Conservation (phyloP, 2,329 filamentous ascomycete genomes). For the Fonsecaea multimorphosa region DNA sequence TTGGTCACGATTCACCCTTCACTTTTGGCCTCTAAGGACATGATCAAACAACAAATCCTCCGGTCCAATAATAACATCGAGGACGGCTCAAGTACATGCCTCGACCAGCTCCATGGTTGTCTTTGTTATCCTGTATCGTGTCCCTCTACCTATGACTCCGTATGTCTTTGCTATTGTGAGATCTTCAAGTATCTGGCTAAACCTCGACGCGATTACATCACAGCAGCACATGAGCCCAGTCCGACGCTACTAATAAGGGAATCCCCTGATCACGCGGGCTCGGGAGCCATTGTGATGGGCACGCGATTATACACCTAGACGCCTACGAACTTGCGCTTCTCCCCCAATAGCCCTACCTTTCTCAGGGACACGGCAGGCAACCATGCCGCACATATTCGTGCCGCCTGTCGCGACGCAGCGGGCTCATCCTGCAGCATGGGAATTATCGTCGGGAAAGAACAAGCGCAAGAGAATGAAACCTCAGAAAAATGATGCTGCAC, state of each 20-base stretch:
- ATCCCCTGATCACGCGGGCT: background rate
- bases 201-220: background rate
- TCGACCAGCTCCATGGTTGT: background rate
- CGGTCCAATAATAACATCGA: conserved; percentile 5
- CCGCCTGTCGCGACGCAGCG: conserved; percentile 11
- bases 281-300: background rate
- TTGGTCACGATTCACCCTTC: conserved; percentile 1
- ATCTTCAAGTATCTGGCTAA: background rate
- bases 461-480: conserved; percentile 45
- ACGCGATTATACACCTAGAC: background rate
- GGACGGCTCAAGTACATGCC: background rate
- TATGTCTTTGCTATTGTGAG: background rate
- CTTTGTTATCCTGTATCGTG: background rate
- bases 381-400: conserved; percentile 17
- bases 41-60: conserved; percentile 9
- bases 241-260: background rate
- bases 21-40: conserved; percentile 2
- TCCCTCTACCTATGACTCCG: background rate
- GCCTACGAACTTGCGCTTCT: background rate
- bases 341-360: background rate
- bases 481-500: conserved; percentile 37
- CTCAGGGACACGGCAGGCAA: background rate
- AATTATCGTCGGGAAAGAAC: background rate
- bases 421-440: background rate
- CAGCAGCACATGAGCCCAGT: background rate